A percentile compares a stretch with the other conserved stretches of the same genome.
Evolutionary conservation across 2,329 filamentous ascomycete genomes (phyloP).

Genomic region (Whalleya microplaca): DNA sequence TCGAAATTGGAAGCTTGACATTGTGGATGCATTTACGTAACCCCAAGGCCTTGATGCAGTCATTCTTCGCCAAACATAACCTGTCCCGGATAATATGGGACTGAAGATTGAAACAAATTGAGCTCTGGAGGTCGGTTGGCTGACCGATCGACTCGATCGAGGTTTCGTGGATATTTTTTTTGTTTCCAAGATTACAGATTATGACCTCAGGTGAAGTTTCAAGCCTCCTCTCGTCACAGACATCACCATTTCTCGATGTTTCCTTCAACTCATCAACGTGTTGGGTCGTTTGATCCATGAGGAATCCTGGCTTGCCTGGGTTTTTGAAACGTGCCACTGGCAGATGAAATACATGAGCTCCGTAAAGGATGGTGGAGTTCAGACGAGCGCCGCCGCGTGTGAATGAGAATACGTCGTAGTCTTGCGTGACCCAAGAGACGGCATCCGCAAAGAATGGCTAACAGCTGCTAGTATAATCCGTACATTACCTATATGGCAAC

Average conservation of each 20-base stretch:
- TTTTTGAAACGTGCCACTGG: slow-evolving; percentile 20
- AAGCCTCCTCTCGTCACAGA: not conserved
- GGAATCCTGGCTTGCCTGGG: slow-evolving; percentile 6
- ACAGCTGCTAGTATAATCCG: not conserved
- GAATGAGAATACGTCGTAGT: slow-evolving; percentile 1
- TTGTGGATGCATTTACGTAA: not conserved
- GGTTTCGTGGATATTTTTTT: not conserved
- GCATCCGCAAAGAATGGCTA: not conserved
- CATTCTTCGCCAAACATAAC: not conserved
- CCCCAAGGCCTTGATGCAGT: not conserved
- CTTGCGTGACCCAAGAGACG: no score
- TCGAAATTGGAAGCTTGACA: not conserved
- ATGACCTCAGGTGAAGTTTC: slow-evolving; percentile 5
- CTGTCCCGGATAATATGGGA: not conserved
- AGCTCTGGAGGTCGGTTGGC: no score
- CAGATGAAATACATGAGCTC: not conserved
- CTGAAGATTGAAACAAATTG: not conserved
- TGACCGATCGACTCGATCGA: not conserved
- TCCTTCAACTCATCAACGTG: not conserved
- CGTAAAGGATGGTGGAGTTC: slow-evolving; percentile 9
- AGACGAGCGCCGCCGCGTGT: slow-evolving; percentile 1
- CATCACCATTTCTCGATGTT: slow-evolving; percentile 10
- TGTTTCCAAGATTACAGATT: not conserved
- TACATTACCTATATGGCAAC: slow-evolving; percentile 17
- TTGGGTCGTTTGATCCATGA: slow-evolving; percentile 11